Evolutionary conservation across 257 asterid genomes (phyloP).

Genomic region (Rhazya stricta): DNA sequence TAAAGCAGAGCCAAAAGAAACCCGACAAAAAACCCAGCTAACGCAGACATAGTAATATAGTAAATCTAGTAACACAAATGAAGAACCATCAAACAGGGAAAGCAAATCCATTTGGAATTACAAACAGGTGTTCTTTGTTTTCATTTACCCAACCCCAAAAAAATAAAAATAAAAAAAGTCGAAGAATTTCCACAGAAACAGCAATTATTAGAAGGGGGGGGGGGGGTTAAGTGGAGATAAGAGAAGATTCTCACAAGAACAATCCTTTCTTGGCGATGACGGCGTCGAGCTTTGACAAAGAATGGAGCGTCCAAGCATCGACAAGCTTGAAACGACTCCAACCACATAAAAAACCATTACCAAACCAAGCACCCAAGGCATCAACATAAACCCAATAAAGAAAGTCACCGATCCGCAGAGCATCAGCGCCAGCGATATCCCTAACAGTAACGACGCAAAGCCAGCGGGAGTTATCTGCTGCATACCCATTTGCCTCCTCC

Average conservation of each 20-base stretch:
- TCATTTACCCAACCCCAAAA: too few species aligned
- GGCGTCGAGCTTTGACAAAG: slow-evolving; percentile 35
- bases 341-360: slow-evolving; percentile 61
- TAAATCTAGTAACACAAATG: too few species aligned
- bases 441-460: slow-evolving; percentile 67
- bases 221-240: too few species aligned
- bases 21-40: background rate
- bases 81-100: background rate
- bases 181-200: background rate
- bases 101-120: background rate
- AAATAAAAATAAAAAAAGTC: background rate
- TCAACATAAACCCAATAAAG: slow-evolving; percentile 78
- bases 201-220: background rate
- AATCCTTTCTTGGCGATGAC: slow-evolving; percentile 44
- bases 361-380: slow-evolving; percentile 98
- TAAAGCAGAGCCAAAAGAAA: background rate
- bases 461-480: slow-evolving; percentile 73
- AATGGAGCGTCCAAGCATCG: slow-evolving; percentile 72
- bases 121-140: background rate
- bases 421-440: slow-evolving; percentile 70
- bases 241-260: slow-evolving; percentile 41
- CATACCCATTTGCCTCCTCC: slow-evolving; percentile 26
- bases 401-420: slow-evolving; percentile 85
- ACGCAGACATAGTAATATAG: background rate
- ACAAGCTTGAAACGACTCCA: slow-evolving; percentile 73